A percentile compares a stretch with the other conserved stretches of the same genome.
phyloP scores from a whole-genome alignment of 148 eudicot species.

The Chenopodium berlandieri region DNA sequence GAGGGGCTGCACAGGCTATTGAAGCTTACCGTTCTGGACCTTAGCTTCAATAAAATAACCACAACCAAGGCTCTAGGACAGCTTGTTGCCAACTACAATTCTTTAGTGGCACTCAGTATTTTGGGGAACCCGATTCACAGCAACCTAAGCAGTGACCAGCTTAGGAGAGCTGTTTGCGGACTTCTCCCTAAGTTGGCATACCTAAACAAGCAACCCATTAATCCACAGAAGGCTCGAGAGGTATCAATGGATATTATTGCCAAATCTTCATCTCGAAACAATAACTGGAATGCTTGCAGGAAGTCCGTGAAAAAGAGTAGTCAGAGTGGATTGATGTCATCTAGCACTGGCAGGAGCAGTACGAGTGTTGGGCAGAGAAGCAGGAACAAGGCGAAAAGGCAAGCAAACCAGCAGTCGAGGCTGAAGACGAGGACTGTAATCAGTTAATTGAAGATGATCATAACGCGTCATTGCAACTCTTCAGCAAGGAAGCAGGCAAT shows the following conservation, averaged over 20 bases:
- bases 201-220: conserved; percentile 83
- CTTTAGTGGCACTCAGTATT: conserved; percentile 69
- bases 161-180: conserved; percentile 66
- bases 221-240: conserved; percentile 81
- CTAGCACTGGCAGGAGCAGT: conserved; percentile 26
- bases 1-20: conserved; percentile 86
- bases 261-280: conserved; percentile 64
- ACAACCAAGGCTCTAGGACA: conserved; percentile 85
- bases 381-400: conserved; percentile 41
- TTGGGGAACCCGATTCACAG: conserved; percentile 74
- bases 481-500: conserved; percentile 15
- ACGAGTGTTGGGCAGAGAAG: conserved; percentile 40
- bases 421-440: conserved; percentile 22
- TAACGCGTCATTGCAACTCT: background rate
- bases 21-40: conserved; percentile 72
- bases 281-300: conserved; percentile 40
- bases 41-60: conserved; percentile 90
- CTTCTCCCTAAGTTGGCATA: conserved; percentile 90
- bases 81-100: conserved; percentile 83
- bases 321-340: conserved; percentile 35
- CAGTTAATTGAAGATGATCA: background rate
- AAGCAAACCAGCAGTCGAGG: conserved; percentile 29
- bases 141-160: conserved; percentile 71
- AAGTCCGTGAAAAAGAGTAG: conserved; percentile 45
- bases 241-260: conserved; percentile 53